A percentile compares a stretch with the other conserved stretches of the same genome.
Evolutionary conservation across 495 filamentous ascomycete species (phyloP).

Genomic region (Alectoria sarmentosa): DNA sequence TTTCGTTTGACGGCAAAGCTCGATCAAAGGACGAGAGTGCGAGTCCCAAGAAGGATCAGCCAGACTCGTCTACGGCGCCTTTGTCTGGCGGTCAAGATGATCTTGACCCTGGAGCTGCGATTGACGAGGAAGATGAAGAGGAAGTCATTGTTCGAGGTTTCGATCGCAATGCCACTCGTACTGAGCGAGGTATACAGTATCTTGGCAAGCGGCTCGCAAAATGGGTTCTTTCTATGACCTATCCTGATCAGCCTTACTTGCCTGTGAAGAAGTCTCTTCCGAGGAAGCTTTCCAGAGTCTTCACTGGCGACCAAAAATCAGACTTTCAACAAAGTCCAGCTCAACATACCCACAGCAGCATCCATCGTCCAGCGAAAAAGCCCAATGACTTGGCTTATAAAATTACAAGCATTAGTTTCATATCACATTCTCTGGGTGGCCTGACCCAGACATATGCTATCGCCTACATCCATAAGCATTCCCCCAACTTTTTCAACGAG

Average conservation of each 20-base stretch:
- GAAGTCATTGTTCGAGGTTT: conserved; percentile 93
- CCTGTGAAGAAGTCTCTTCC: conserved; percentile 55
- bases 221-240: conserved; percentile 80
- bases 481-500: conserved; percentile 78
- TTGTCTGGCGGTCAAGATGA: conserved; percentile 33
- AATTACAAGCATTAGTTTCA: conserved; percentile 92
- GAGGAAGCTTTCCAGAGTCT: conserved; percentile 33
- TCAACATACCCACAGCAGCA: conserved; percentile 48
- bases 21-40: conserved; percentile 18
- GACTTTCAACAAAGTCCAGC: conserved; percentile 30
- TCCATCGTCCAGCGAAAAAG: conserved; percentile 35
- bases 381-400: conserved; percentile 59
- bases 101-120: conserved; percentile 22
- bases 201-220: conserved; percentile 92
- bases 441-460: conserved; percentile 92
- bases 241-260: conserved; percentile 81
- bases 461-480: conserved; percentile 95
- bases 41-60: conserved; percentile 17
- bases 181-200: conserved; percentile 93
- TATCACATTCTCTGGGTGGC: conserved; percentile 89
- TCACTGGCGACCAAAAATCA: conserved; percentile 30
- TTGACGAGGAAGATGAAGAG: conserved; percentile 62
- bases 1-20: conserved; percentile 10
- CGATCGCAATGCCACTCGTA: conserved; percentile 79
- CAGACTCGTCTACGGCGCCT: conserved; percentile 21